These are phyloP conservation scores for Carex parvula DNA, from an alignment of 176 grass and related monocot genomes.

Conservation along the genomic window DNA sequence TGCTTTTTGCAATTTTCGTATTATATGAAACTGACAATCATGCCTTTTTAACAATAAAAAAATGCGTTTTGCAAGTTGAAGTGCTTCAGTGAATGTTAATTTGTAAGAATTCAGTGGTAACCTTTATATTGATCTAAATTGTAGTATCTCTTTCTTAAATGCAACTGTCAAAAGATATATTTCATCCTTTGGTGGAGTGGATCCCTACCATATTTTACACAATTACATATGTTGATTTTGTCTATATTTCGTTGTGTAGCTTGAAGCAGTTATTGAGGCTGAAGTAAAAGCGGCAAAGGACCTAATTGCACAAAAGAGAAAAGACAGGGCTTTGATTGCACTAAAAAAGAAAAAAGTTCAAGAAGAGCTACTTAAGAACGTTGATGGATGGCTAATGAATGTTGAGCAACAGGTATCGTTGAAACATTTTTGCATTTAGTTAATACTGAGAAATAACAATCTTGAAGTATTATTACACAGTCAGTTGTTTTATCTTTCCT, in stretches of 20 bases:
- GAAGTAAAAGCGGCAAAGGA: constrained; percentile 90
- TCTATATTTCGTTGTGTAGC: constrained; percentile 38
- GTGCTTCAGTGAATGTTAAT: background rate
- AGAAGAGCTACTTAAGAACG: constrained; percentile 85
- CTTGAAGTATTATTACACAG: background rate
- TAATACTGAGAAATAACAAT: constrained; percentile 39
- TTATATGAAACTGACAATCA: too few species aligned
- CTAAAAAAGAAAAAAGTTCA: constrained; percentile 97
- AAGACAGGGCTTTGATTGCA: constrained; percentile 90
- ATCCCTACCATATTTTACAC: background rate
- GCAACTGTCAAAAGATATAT: background rate
- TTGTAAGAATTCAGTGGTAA: background rate
- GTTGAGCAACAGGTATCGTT: constrained; percentile 75
- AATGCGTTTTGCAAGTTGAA: background rate
- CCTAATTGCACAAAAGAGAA: constrained; percentile 78
- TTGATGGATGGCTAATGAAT: constrained; percentile 93
- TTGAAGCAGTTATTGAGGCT: constrained; percentile 85
- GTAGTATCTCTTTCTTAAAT: background rate
- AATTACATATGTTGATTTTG: constrained; percentile 11
- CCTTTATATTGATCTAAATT: background rate
- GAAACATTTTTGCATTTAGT: constrained; percentile 40
- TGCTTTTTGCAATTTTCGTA: background rate
- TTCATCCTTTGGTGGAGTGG: background rate
- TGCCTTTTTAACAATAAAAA: too few species aligned
- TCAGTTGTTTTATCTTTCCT: background rate